Evolutionary conservation across 2,329 filamentous ascomycete species (phyloP), one percentile per base, ranked within the genome.

Genomic region (Exophiala sp.): DNA sequence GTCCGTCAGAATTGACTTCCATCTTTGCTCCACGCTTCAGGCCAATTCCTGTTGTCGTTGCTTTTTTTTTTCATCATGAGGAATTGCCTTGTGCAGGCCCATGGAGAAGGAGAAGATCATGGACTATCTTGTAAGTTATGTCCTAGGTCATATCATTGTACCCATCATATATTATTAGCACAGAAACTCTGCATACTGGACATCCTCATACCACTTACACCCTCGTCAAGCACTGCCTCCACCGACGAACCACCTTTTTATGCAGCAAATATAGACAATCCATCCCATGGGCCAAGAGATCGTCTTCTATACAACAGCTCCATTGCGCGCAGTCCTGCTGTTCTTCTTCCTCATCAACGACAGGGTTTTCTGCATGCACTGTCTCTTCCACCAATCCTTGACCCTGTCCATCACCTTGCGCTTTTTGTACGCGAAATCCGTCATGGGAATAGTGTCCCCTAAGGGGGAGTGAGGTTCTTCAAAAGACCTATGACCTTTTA

Each of bases 391-490:
- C 57, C 59, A 62, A 14, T 57, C 53, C 38, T 57, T 60, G 24
- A 62, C 37, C 27, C 52, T 49, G 27, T 58, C 57, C 2, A 60
- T 11, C 30, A 60, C 30, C 40, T 59, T 60, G 18, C 57, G 44
- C 46, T 58, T 59, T 32, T 48, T 58, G 46, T 58, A 60, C 13
- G 56, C 53, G 48, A 58, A 62, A 44, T 62, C 55, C 2, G 58
- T 55, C 60, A 60, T 58, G 8, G 53, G 46, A 22, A 59, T 42
- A 8, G 52, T 56, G 14, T 55, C 48, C 18, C 50, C 50, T 30
- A 49, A 38, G 1, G 38, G 21, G 8, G 50, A 48, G 16, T 52
- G 52, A 10, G 37, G 37, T 29, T 52, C 48, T 22, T 52, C 52
- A 22, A 48, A 45, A 3, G 56, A 56, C 13, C 41, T 43, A 35